Conservation (phyloP, 805 yeast genomes). For the Trichomonascus vanleenenianus region DNA sequence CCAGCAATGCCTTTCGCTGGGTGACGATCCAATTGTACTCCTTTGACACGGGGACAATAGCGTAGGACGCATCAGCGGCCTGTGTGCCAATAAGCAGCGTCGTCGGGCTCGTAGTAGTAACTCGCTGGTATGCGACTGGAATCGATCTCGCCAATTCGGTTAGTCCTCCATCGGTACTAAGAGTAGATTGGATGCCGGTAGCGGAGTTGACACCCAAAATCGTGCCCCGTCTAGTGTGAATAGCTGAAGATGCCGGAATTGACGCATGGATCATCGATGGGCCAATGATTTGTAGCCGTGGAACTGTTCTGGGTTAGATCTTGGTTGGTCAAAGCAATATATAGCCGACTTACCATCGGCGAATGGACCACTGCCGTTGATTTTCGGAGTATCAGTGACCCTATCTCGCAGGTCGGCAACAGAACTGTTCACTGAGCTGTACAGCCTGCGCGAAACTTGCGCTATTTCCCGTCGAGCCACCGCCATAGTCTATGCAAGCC, state of each 20-base stretch:
- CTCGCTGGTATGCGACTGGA: slow-evolving; percentile 29
- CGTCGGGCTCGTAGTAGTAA: slow-evolving; percentile 25
- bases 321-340: not conserved
- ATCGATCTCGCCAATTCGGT: slow-evolving; percentile 18
- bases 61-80: slow-evolving; percentile 18
- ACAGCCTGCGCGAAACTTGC: no score
- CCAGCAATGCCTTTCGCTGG: slow-evolving; percentile 33
- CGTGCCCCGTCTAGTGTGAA: slow-evolving; percentile 36
- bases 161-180: slow-evolving; percentile 18
- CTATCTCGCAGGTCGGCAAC: no score
- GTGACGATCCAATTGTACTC: slow-evolving; percentile 34
- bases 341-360: slow-evolving; percentile 22
- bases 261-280: slow-evolving; percentile 33
- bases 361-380: slow-evolving; percentile 37
- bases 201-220: slow-evolving; percentile 36
- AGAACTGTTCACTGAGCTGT: no score
- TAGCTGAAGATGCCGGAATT: slow-evolving; percentile 36
- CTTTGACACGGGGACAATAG: slow-evolving; percentile 29
- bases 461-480: no score
- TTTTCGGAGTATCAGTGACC: slow-evolving; percentile 21
- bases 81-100: slow-evolving; percentile 23
- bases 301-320: not conserved
- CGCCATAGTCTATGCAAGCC: no score
- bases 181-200: slow-evolving; percentile 21
- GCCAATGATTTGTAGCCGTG: slow-evolving; percentile 37